Base-by-base conservation (phyloP, 129 eudicot species). In the Artemisia argyi region DNA sequence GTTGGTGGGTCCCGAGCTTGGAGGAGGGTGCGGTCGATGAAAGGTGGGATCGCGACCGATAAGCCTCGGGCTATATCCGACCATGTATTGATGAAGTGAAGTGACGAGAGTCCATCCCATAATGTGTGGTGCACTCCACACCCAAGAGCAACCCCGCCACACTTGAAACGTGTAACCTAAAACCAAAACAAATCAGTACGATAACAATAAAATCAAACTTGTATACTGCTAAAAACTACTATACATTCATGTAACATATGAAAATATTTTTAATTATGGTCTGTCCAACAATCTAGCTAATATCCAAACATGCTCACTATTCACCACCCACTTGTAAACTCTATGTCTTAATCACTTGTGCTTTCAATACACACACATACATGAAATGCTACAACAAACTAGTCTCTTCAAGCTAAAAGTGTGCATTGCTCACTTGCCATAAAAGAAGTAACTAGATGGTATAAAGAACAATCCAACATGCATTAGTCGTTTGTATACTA, bases 1-100 rank as follows among this genome's bases (percentile, higher is more conserved):
- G 82, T 71, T 16, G 93, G 93, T 15, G 85, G 90, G 62, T 82
- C 70, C 9, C 86, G 77, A 4, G 89, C 90, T 17, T 69, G 76
- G 65, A 86, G 85, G 50, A 86, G 85, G 15, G 86, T 72, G 60
- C 96, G 85, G 62, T 89, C 90, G 60, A 78, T 60, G 82, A 86
- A 84, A 6, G 93, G 96, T 15, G 86, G 88, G 60, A 85, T 69
- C 7, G 84, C 71, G 2, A 83, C 22, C 39, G 80, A 53, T 32
- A 76, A 66, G 18, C 86, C 90, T 0, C 88, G 84, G 14, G 84
- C 84, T 32, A 65, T 61, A 35, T 85, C 82, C 0, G 89, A 74
- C 94, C 94, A 87, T 16, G 89, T 61, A 67, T 82, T 77, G 72
- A 84, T 76, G 82, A 87, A 87, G 65, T 82, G 87, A 52, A 85